Evolutionary conservation across 495 filamentous ascomycete genomes (phyloP).

Genomic region (Trichodelitschia bisporula): DNA sequence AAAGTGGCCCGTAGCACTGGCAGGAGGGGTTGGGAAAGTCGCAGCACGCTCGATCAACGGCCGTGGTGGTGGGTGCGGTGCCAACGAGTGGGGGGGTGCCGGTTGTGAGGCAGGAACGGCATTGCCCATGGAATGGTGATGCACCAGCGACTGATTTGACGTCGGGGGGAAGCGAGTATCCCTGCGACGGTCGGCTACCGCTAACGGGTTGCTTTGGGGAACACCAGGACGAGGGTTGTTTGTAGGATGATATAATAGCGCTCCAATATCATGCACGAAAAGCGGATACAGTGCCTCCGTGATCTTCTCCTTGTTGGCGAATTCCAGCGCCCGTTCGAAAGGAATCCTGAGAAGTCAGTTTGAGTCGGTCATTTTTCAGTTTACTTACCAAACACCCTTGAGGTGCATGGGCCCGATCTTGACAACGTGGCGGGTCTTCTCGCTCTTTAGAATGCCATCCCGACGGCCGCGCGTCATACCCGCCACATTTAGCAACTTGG

Average conservation of each 20-base stretch:
- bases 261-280: constrained; percentile 94
- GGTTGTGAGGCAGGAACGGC: constrained; percentile 40
- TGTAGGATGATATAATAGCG: constrained; percentile 78
- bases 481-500: constrained; percentile 87
- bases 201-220: constrained; percentile 49
- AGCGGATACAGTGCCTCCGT: constrained; percentile 86
- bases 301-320: constrained; percentile 98
- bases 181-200: constrained; percentile 55
- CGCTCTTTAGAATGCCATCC: constrained; percentile 93
- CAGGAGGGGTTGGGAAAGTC: constrained; percentile 84
- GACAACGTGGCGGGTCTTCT: constrained; percentile 87
- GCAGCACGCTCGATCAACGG: constrained; percentile 59
- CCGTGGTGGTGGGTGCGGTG: constrained; percentile 46
- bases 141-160: constrained; percentile 41
- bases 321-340: constrained; percentile 85
- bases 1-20: constrained; percentile 77
- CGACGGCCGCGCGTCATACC: constrained; percentile 92
- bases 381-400: constrained; percentile 86
- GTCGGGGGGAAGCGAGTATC: constrained; percentile 27
- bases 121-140: constrained; percentile 52
- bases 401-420: constrained; percentile 99
- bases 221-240: constrained; percentile 46
- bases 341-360: constrained; percentile 48
- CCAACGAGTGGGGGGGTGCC: constrained; percentile 35
- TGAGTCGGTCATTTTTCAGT: constrained; percentile 1